Conservation (phyloP, 768 basidiomycete genomes). For the Kockovaella imperatae region DNA sequence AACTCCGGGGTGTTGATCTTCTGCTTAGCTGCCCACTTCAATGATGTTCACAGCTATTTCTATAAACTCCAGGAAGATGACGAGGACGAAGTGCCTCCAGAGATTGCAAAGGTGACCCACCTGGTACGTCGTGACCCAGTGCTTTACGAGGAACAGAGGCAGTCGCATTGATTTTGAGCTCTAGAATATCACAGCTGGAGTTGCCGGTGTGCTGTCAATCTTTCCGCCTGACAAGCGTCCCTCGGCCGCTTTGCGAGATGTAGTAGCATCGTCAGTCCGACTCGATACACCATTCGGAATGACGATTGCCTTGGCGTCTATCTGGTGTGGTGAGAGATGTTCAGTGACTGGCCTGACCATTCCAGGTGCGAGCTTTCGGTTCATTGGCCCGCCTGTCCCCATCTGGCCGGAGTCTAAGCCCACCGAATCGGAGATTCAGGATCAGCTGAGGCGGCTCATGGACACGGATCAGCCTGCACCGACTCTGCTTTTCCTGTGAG, state of each 20-base stretch:
- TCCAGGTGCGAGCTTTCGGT: constrained; percentile 34
- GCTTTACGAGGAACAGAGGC: constrained; percentile 3
- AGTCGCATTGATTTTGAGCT: neutral
- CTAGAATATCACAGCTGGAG: constrained; percentile 73
- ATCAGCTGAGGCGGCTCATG: no score
- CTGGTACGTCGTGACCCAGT: constrained; percentile 43
- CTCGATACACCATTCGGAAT: constrained; percentile 72
- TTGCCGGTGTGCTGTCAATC: constrained; percentile 66
- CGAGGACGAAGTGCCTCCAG: constrained; percentile 8
- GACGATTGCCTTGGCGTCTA: constrained; percentile 67
- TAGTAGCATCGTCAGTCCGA: constrained; percentile 65
- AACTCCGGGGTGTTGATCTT: constrained; percentile 2
- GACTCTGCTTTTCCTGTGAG: neutral
- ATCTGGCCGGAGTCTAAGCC: constrained; percentile 13
- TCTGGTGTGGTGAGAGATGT: constrained; percentile 30
- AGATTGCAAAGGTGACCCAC: constrained; percentile 54
- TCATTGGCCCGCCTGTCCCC: constrained; percentile 19
- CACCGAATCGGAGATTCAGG: constrained; percentile 14
- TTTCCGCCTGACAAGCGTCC: constrained; percentile 62
- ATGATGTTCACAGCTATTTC: constrained; percentile 47
- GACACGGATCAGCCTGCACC: neutral
- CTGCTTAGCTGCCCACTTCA: constrained; percentile 12
- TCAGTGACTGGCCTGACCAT: neutral
- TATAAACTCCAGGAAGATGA: constrained; percentile 49
- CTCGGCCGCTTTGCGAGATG: constrained; percentile 60